Conservation (phyloP, 768 basidiomycete species). For the Mycena alexandri region DNA sequence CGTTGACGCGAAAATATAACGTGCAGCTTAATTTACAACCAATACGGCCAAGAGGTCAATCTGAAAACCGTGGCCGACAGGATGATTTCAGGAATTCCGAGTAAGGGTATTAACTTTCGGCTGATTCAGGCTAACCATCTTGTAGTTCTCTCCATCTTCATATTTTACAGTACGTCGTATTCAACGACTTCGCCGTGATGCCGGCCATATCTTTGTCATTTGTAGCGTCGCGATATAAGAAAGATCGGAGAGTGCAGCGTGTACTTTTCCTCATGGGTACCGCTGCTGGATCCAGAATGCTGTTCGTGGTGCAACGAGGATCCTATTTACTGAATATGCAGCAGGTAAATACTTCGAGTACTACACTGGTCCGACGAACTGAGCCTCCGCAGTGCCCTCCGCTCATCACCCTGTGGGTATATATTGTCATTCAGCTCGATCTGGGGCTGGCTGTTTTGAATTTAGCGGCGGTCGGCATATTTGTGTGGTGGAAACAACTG, state of each 20-base stretch:
- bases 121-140: constrained; percentile 8
- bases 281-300: constrained; percentile 70
- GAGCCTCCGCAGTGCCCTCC: constrained; percentile 71
- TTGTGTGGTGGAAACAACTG: constrained; percentile 74
- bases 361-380: not conserved
- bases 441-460: constrained; percentile 71
- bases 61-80: constrained; percentile 64
- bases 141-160: constrained; percentile 78
- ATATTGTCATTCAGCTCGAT: constrained; percentile 77
- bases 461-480: constrained; percentile 65
- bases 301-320: constrained; percentile 78
- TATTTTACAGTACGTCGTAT: constrained; percentile 75
- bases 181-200: not conserved
- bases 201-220: not conserved
- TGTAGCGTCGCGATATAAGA: constrained; percentile 76
- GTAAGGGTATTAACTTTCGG: constrained; percentile 57
- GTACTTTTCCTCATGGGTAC: constrained; percentile 71
- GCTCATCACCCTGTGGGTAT: constrained; percentile 84
- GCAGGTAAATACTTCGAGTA: constrained; percentile 62
- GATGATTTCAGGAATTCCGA: constrained; percentile 77
- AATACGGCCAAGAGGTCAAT: constrained; percentile 76
- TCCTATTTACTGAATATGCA: constrained; percentile 80
- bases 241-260: constrained; percentile 63
- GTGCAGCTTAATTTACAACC: constrained; percentile 78
- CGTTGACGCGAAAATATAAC: constrained; percentile 14